Evolutionary conservation across 305 asterid species (phyloP).

Genomic region (Caryopteris hybrid): DNA sequence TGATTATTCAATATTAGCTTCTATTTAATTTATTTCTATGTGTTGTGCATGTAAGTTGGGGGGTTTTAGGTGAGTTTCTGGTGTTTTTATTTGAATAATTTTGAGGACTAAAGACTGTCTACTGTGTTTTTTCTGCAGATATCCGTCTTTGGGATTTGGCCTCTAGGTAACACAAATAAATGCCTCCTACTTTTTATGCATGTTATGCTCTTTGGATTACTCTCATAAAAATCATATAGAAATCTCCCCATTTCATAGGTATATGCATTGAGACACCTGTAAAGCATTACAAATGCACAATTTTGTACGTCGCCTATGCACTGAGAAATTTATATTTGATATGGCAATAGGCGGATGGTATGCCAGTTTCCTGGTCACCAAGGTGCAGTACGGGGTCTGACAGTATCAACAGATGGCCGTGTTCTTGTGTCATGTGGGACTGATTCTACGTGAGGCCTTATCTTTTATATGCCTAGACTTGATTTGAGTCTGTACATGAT

Average conservation of each 20-base stretch:
- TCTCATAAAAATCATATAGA: not conserved
- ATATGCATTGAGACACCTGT: not conserved
- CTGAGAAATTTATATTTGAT: conserved; percentile 11
- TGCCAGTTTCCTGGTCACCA: conserved; percentile 94
- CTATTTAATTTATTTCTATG: not conserved
- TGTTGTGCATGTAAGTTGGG: not conserved
- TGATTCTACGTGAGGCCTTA: conserved; percentile 81
- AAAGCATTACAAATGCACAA: not conserved
- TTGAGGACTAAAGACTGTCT: conserved; percentile 7
- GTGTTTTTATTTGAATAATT: not conserved
- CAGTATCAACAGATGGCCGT: conserved; percentile 85
- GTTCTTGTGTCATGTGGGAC: conserved; percentile 89
- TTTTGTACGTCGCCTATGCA: not conserved
- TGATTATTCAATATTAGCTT: not conserved
- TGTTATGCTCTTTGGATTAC: not conserved
- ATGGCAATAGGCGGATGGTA: conserved; percentile 56
- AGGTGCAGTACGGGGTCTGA: conserved; percentile 82
- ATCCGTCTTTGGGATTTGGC: conserved; percentile 97
- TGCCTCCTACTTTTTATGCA: conserved; percentile 1
- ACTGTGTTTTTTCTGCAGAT: conserved; percentile 48
- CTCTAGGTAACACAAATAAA: conserved; percentile 46
- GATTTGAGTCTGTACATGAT: not conserved
- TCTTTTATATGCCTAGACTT: conserved; percentile 3
- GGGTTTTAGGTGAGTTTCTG: conserved; percentile 4
- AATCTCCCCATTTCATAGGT: not conserved